These are phyloP conservation scores for Trypanosoma cruzi DNA, from an alignment of 208 protist genomes.

Conservation along the genomic window DNA sequence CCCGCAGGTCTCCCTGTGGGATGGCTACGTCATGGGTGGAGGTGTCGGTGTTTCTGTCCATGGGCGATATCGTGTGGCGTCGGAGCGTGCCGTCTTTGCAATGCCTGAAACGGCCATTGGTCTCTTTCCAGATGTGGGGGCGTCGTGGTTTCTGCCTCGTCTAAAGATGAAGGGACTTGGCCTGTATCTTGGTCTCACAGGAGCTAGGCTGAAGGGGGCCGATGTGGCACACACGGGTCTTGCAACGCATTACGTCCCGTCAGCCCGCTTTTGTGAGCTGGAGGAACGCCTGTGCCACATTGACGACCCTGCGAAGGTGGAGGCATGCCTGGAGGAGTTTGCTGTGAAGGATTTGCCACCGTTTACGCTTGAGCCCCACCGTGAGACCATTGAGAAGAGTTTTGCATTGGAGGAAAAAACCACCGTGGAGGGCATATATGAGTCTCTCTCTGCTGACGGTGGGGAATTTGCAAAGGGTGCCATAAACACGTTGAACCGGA, in stretches of 20 bases:
- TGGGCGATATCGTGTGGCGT: no score
- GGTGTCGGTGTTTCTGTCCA: no score
- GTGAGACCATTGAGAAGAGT: slow-evolving; percentile 30
- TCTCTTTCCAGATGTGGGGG: slow-evolving; percentile 45
- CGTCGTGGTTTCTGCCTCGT: slow-evolving; percentile 69
- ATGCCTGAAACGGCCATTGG: no score
- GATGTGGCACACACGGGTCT: slow-evolving; percentile 73
- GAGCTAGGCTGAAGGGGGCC: slow-evolving; percentile 65
- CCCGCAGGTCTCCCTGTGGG: no score
- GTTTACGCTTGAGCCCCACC: slow-evolving; percentile 43
- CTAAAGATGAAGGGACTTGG: slow-evolving; percentile 49
- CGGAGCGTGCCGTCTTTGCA: no score
- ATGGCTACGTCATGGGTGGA: no score
- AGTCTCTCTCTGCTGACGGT: slow-evolving; percentile 23
- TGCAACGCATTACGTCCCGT: slow-evolving; percentile 83
- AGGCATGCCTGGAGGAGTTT: slow-evolving; percentile 49
- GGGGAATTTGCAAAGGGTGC: slow-evolving; percentile 38
- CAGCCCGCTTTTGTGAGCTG: slow-evolving; percentile 43
- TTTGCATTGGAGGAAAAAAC: slow-evolving; percentile 40
- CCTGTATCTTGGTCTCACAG: slow-evolving; percentile 80
- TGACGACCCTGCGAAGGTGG: slow-evolving; percentile 32
- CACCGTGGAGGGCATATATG: slow-evolving; percentile 52
- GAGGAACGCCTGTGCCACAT: slow-evolving; percentile 57
- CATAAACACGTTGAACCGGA: slow-evolving; percentile 31
- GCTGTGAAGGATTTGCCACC: slow-evolving; percentile 34